Percentiles rank a stretch among this genome's conserved stretches.
phyloP scores from a whole-genome alignment of 148 eudicot species.

The Fagopyrum homotropicum region DNA sequence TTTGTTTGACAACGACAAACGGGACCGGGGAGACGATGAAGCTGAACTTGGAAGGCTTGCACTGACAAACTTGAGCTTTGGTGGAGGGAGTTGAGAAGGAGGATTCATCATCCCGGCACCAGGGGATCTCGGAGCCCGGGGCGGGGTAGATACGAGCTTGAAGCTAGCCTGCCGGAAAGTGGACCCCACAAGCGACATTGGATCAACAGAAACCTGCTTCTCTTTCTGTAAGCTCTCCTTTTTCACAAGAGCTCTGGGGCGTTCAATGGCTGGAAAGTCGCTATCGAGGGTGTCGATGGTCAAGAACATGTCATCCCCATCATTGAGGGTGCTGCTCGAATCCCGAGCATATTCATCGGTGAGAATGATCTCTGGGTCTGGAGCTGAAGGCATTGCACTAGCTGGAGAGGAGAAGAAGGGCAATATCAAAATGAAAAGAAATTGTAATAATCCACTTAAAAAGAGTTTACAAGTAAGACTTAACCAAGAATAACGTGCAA shows the following conservation, averaged over 20 bases:
- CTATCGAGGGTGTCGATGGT: constrained; percentile 23
- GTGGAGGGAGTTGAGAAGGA: constrained; percentile 27
- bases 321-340: constrained; percentile 24
- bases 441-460: neutral
- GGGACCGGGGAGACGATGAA: constrained; percentile 38
- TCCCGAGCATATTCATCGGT: constrained; percentile 15
- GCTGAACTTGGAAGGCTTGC: constrained; percentile 59
- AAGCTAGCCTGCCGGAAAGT: constrained; percentile 26
- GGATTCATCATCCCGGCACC: neutral
- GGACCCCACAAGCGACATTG: constrained; percentile 53
- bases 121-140: constrained; percentile 17
- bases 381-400: constrained; percentile 8
- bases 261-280: constrained; percentile 32
- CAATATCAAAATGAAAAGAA: constrained; percentile 5
- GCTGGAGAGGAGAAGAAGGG: neutral
- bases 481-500: constrained; percentile 7
- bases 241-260: constrained; percentile 21
- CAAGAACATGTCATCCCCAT: constrained; percentile 31
- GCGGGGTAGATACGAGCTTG: constrained; percentile 20
- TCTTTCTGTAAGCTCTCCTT: constrained; percentile 32
- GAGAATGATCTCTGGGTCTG: neutral
- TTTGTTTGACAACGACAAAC: constrained; percentile 25
- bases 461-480: neutral
- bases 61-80: constrained; percentile 48
- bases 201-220: constrained; percentile 77